A percentile compares a stretch with the other conserved stretches of the same genome.
These are phyloP conservation scores for Lentinula boryana DNA, from an alignment of 768 basidiomycete genomes.

Conservation along the genomic window DNA sequence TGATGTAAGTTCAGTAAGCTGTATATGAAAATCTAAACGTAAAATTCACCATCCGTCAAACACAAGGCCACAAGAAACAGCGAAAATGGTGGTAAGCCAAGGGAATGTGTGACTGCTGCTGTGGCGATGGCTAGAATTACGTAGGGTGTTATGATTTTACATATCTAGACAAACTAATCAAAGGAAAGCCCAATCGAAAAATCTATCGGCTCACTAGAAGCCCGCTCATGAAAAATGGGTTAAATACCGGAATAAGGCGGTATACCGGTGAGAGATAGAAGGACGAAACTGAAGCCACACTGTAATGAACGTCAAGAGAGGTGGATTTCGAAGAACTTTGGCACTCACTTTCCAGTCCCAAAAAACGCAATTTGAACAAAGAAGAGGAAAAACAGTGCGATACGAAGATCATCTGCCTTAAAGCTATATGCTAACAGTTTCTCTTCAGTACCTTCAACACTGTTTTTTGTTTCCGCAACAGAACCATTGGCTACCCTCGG, in stretches of 20 bases:
- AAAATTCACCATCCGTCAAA: conserved; percentile 56
- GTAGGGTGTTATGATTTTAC: conserved; percentile 81
- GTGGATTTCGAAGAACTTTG: background rate
- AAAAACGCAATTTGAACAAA: conserved; percentile 87
- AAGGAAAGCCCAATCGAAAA: background rate
- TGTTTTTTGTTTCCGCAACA: conserved; percentile 10
- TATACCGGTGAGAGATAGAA: conserved; percentile 89
- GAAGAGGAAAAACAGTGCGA: conserved; percentile 78
- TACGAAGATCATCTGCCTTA: conserved; percentile 57
- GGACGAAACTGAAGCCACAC: conserved; percentile 83
- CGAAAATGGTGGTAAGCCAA: conserved; percentile 73
- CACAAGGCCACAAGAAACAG: conserved; percentile 73
- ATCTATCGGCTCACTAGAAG: conserved; percentile 46
- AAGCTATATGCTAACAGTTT: conserved; percentile 31
- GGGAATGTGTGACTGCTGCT: conserved; percentile 59
- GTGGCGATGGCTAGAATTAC: conserved; percentile 67
- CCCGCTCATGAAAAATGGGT: conserved; percentile 76
- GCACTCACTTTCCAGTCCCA: conserved; percentile 73
- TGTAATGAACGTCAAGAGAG: conserved; percentile 19
- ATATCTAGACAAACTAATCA: conserved; percentile 46
- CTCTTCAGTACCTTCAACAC: background rate
- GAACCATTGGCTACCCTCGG: conserved; percentile 6
- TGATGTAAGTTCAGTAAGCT: background rate
- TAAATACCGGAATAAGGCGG: conserved; percentile 80
- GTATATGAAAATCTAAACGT: conserved; percentile 7